phyloP scores from a whole-genome alignment of 108 stramenopile genomes.

The Fragilariopsis cylindrus region DNA sequence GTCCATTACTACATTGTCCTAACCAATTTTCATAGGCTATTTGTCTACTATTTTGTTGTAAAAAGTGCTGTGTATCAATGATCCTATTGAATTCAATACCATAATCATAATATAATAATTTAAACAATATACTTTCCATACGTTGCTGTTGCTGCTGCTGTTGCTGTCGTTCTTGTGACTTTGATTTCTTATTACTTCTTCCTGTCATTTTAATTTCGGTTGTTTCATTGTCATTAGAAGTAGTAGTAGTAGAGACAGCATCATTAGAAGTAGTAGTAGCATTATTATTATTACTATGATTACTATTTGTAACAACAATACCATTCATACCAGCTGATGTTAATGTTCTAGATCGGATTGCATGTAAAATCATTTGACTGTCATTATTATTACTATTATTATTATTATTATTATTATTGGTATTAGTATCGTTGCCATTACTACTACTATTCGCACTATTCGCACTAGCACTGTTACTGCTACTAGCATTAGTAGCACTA shows the following conservation, averaged over 20 bases:
- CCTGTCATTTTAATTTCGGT: too few relatives aligned
- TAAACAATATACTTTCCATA: slow-evolving; percentile 7
- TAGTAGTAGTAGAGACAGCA: too few relatives aligned
- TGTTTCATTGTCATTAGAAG: too few relatives aligned
- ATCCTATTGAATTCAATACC: background rate
- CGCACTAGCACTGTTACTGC: too few relatives aligned
- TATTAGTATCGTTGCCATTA: too few relatives aligned
- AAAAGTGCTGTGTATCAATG: slow-evolving; percentile 28
- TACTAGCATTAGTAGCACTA: too few relatives aligned
- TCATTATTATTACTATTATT: slow-evolving; percentile 12
- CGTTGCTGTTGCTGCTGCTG: background rate
- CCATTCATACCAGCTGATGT: slow-evolving; percentile 82
- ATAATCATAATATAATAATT: slow-evolving; percentile 27
- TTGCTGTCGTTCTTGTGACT: too few relatives aligned
- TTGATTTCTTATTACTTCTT: too few relatives aligned
- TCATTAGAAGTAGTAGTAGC: too few relatives aligned
- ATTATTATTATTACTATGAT: too few relatives aligned
- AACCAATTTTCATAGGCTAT: slow-evolving; percentile 57
- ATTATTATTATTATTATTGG: too few relatives aligned
- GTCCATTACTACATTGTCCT: slow-evolving; percentile 58
- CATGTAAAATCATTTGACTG: slow-evolving; percentile 42
- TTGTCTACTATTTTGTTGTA: slow-evolving; percentile 1
- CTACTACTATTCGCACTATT: too few relatives aligned
- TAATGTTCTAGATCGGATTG: slow-evolving; percentile 70
- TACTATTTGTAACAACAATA: slow-evolving; percentile 16